Evolutionary conservation across 208 protist genomes (phyloP).

Genomic region (Zelonia costaricensis): DNA sequence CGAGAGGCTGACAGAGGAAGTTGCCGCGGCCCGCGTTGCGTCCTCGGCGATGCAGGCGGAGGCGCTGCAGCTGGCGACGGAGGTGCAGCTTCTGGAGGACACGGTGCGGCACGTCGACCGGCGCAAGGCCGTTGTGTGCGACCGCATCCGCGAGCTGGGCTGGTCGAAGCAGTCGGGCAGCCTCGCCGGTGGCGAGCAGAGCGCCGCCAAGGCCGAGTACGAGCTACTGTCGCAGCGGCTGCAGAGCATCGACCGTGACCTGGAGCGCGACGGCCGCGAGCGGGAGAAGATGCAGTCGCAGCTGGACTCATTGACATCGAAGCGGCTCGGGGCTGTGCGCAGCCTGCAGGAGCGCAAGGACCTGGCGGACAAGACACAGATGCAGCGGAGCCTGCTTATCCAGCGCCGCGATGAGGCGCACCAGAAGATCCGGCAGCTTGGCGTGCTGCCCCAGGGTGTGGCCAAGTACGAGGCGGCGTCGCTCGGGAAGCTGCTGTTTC

Average conservation of each 20-base stretch:
- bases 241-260: constrained; percentile 31
- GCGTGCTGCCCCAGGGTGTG: constrained; percentile 73
- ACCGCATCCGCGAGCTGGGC: constrained; percentile 68
- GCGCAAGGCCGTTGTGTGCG: constrained; percentile 47
- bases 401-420: constrained; percentile 86
- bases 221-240: constrained; percentile 48
- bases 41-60: constrained; percentile 46
- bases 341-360: constrained; percentile 68
- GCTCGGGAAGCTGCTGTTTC: constrained; percentile 80
- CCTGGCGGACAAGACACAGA: constrained; percentile 52
- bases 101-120: constrained; percentile 56
- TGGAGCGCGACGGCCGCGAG: constrained; percentile 50
- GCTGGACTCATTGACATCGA: constrained; percentile 45
- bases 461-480: constrained; percentile 35
- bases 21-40: constrained; percentile 35
- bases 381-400: constrained; percentile 66
- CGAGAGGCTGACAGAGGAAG: constrained; percentile 53
- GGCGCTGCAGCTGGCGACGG: constrained; percentile 56
- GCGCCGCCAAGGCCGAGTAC: constrained; percentile 56
- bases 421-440: constrained; percentile 92
- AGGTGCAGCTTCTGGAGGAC: constrained; percentile 76
- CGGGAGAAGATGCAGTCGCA: constrained; percentile 43
- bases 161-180: constrained; percentile 44
- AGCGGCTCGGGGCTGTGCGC: constrained; percentile 33
- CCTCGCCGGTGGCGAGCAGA: constrained; percentile 38